These are phyloP conservation scores for Xeromyces bisporus DNA, from an alignment of 495 filamentous ascomycete genomes.

Conservation along the genomic window DNA sequence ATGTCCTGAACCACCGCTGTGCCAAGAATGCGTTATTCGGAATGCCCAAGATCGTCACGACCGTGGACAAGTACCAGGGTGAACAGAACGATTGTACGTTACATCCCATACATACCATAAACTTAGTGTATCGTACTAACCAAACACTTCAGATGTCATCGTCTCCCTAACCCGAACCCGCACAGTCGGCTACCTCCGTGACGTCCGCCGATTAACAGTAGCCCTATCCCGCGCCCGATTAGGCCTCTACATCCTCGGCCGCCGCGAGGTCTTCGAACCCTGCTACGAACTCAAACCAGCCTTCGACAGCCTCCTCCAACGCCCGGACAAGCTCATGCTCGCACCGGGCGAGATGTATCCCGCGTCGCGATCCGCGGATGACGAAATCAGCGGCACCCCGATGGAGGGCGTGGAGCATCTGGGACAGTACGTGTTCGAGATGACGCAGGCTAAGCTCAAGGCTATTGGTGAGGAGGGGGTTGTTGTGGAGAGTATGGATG, in stretches of 20 bases:
- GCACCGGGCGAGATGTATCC: slow-evolving; percentile 79
- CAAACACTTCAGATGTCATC: slow-evolving; percentile 66
- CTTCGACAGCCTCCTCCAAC: slow-evolving; percentile 54
- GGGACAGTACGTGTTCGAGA: slow-evolving; percentile 93
- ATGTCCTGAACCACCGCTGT: slow-evolving; percentile 78
- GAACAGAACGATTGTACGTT: slow-evolving; percentile 96
- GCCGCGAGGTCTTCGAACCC: slow-evolving; percentile 73
- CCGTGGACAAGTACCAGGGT: slow-evolving; percentile 96
- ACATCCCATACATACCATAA: no score
- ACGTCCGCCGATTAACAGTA: slow-evolving; percentile 85
- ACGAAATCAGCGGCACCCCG: slow-evolving; percentile 39
- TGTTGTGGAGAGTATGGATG: slow-evolving; percentile 16
- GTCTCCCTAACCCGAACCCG: slow-evolving; percentile 81
- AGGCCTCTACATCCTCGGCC: slow-evolving; percentile 84
- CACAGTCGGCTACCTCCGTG: slow-evolving; percentile 81
- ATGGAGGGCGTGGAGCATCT: slow-evolving; percentile 93
- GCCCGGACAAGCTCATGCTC: slow-evolving; percentile 62
- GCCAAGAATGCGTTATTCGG: slow-evolving; percentile 73
- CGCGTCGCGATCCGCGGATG: slow-evolving; percentile 38
- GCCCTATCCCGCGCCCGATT: slow-evolving; percentile 89
- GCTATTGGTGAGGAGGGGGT: slow-evolving; percentile 32
- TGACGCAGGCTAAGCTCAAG: slow-evolving; percentile 73
- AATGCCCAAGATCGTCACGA: slow-evolving; percentile 74
- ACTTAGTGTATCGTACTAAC: no score
- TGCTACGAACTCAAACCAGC: slow-evolving; percentile 78